Percentiles rank a stretch among this genome's conserved stretches.
These are phyloP conservation scores for Colletotrichum sp. DNA, from an alignment of 2,329 filamentous ascomycete genomes.

Conservation along the genomic window DNA sequence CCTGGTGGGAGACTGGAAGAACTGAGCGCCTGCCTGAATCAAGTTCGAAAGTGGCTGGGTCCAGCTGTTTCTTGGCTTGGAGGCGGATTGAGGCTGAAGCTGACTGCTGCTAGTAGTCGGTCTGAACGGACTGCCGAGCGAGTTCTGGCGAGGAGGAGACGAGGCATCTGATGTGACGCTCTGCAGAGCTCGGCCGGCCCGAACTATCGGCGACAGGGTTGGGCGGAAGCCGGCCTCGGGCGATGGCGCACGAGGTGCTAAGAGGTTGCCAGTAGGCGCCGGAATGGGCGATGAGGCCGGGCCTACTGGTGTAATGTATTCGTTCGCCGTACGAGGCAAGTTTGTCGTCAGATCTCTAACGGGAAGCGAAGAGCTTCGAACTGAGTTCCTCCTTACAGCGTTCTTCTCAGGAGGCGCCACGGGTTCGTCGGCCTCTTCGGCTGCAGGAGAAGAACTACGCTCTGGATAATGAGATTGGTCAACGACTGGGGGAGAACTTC, in stretches of 20 bases:
- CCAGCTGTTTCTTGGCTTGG: conserved; percentile 17
- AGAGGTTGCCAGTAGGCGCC: conserved; percentile 16
- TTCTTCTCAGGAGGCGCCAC: not conserved
- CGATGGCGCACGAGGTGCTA: conserved; percentile 14
- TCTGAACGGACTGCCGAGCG: conserved; percentile 62
- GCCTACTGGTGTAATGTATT: conserved; percentile 39
- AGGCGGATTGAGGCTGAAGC: conserved; percentile 12
- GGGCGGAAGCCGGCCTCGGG: conserved; percentile 41
- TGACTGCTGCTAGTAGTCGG: conserved; percentile 16
- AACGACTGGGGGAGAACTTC: not conserved
- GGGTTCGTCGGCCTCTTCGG: not conserved
- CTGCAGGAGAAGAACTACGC: not conserved
- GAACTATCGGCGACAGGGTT: conserved; percentile 62
- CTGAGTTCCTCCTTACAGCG: not conserved
- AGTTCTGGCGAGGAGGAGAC: conserved; percentile 56
- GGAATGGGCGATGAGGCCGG: conserved; percentile 40
- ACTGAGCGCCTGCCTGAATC: conserved; percentile 20
- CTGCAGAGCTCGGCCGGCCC: conserved; percentile 60
- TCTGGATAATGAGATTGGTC: not conserved
- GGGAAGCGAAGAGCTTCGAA: conserved; percentile 10
- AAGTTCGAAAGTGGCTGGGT: conserved; percentile 15
- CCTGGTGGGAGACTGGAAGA: conserved; percentile 18
- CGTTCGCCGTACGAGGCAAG: not conserved
- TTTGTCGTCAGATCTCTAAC: conserved; percentile 1
- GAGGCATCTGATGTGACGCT: conserved; percentile 64